Evolutionary conservation across 768 basidiomycete species (phyloP), one percentile per base, ranked within the genome.

Genomic region (Leccinum barrowsii): DNA sequence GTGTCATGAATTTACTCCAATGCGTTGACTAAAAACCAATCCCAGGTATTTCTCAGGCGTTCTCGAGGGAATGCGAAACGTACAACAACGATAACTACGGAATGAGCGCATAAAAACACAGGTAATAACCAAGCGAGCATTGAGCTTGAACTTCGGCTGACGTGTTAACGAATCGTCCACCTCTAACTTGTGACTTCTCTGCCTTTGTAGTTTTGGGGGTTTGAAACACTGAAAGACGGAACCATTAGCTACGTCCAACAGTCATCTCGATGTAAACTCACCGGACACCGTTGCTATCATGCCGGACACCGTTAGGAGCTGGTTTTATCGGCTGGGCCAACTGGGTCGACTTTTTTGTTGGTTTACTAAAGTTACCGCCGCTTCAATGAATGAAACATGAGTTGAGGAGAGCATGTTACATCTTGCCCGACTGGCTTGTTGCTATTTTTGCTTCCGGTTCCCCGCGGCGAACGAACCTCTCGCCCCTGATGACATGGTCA

Each of bases 401-500:
- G 17, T 5, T 52, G 2, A n/a, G 24, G 37, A 35, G 15, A 47
- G 10, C 0, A 7, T 19, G 52, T 19, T n/a, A 67, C 66, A 2
- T 12, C 15, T 24, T 32, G 19, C 2, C 42, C 0, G 7, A 10
- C 0, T 1, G 35, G 21, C 1, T 0, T 3, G 8, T 21, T 5
- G 19, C n/a, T 2, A 22, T 22, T 22, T 2, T 0, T 4, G 0
- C 0, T 0, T 3, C 12, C 4, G 2, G 22, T 15, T 19, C 0
- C 37, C 62, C 67, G 5, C 67, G 67, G 59, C 26, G 28, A 28
- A 28, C 28, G 28, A 28, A 28, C 28, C 28, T 54, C 0, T 35
- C 13, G 17, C 0, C 0, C 0, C 62, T 67, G 46, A n/a, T 44
- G 8, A 44, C 15, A 35, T 30, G 21, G 13, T 3, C n/a, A 28